These are phyloP conservation scores for Myriosclerotinia curreyana DNA, from an alignment of 2,329 filamentous ascomycete genomes.

Conservation along the genomic window DNA sequence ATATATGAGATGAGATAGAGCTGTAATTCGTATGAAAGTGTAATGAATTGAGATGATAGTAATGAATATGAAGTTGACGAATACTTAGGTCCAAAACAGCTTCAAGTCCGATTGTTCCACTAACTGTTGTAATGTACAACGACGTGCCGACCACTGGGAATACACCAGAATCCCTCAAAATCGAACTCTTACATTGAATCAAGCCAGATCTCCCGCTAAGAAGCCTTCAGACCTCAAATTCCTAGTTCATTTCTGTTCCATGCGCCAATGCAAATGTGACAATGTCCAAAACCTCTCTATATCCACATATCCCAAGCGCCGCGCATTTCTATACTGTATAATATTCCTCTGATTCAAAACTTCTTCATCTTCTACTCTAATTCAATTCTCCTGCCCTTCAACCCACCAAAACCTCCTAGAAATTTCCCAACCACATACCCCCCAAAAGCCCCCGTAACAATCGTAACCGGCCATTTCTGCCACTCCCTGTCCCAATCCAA, in stretches of 20 bases:
- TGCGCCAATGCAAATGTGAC: slow-evolving; percentile 3
- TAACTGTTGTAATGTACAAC: not conserved
- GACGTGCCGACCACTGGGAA: not conserved
- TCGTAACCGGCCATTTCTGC: slow-evolving; percentile 96
- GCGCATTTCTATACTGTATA: not conserved
- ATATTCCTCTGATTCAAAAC: not conserved
- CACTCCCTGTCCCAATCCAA: slow-evolving; percentile 98
- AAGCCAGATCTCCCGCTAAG: not conserved
- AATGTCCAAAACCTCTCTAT: not conserved
- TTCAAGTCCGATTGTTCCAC: not conserved
- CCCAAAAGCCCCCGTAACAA: slow-evolving; percentile 76
- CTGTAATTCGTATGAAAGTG: no score
- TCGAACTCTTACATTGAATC: not conserved
- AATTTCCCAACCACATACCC: slow-evolving; percentile 72
- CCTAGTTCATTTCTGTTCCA: not conserved
- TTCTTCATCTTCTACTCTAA: slow-evolving; percentile 31
- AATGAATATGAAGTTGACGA: not conserved
- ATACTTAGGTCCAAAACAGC: no score
- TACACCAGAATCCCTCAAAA: not conserved
- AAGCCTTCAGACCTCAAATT: not conserved
- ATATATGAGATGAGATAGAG: no score
- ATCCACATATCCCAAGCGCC: not conserved
- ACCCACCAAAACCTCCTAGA: slow-evolving; percentile 45
- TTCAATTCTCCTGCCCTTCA: slow-evolving; percentile 39
- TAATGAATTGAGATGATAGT: not conserved